Conservation (phyloP, 2,329 filamentous ascomycete species). For the Aspergillus aculeatus region DNA sequence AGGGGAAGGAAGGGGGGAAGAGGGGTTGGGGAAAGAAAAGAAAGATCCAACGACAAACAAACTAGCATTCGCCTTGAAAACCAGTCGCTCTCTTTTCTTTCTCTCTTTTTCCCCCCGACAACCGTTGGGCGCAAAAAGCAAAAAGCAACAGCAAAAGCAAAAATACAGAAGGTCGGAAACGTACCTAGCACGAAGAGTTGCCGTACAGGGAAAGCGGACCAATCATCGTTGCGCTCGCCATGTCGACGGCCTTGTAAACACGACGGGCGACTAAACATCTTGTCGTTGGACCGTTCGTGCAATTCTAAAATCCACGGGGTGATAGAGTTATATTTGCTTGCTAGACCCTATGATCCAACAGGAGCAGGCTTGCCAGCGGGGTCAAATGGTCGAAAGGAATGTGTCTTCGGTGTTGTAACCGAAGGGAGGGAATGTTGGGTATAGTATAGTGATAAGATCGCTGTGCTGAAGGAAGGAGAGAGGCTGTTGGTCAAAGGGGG, state of each 20-base stretch:
- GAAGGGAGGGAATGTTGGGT: conserved; percentile 33
- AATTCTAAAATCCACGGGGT: neutral
- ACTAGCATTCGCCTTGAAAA: neutral
- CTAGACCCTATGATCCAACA: conserved; percentile 6
- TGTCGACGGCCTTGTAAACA: conserved; percentile 34
- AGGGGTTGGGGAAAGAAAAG: neutral
- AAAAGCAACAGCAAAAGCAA: conserved; percentile 26
- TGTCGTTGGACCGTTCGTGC: conserved; percentile 9
- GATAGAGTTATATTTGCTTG: conserved; percentile 7
- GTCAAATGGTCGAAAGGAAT: conserved; percentile 17
- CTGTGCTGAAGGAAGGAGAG: conserved; percentile 21
- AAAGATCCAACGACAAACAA: conserved; percentile 4
- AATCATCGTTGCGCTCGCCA: conserved; percentile 30
- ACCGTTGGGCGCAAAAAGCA: conserved; percentile 16
- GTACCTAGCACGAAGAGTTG: conserved; percentile 54
- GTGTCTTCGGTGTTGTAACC: conserved; percentile 26
- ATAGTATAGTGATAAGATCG: conserved; percentile 24
- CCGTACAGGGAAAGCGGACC: conserved; percentile 54
- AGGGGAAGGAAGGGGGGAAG: neutral
- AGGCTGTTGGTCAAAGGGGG: conserved; percentile 23
- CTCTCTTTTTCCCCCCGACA: neutral
- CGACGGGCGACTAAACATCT: conserved; percentile 36
- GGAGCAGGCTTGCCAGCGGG: conserved; percentile 13
- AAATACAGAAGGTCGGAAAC: conserved; percentile 21
- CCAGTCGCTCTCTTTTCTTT: neutral